These are phyloP conservation scores for Eruca vesicaria DNA, from an alignment of 441 rosid species.

Conservation along the genomic window DNA sequence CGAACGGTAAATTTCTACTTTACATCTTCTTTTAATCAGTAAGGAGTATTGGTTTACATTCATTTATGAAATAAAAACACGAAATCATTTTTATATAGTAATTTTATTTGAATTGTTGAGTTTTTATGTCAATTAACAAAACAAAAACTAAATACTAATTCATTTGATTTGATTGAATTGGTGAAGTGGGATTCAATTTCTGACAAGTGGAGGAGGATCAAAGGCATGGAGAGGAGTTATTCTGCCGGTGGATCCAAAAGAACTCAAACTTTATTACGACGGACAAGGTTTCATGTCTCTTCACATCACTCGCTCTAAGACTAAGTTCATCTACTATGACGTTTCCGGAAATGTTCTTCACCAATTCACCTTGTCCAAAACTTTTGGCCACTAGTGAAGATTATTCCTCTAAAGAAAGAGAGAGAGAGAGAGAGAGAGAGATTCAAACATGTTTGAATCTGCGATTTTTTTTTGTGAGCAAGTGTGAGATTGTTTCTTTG, in stretches of 20 bases:
- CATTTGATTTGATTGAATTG: background rate
- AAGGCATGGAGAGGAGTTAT: constrained; percentile 72
- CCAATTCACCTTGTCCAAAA: constrained; percentile 34
- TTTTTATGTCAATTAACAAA: background rate
- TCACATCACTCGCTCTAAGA: constrained; percentile 35
- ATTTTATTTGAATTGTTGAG: background rate
- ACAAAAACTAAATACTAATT: background rate
- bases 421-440: background rate
- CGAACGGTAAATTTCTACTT: constrained; percentile 35
- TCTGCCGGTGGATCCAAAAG: constrained; percentile 37
- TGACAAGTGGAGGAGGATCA: constrained; percentile 79
- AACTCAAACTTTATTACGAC: constrained; percentile 54
- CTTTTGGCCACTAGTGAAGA: background rate
- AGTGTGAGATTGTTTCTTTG: background rate
- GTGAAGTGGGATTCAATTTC: constrained; percentile 35
- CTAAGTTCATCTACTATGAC: constrained; percentile 45
- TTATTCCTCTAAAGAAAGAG: background rate
- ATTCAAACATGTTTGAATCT: background rate
- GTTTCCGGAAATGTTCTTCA: constrained; percentile 56
- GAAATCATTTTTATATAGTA: background rate
- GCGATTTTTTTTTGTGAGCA: background rate
- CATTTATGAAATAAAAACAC: background rate
- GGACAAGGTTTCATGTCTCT: constrained; percentile 81
- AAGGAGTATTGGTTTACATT: background rate
- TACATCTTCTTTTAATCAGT: background rate